Evolutionary conservation across 1,284 basidiomycete species (phyloP).

Genomic region (Clitocybe nebularis): DNA sequence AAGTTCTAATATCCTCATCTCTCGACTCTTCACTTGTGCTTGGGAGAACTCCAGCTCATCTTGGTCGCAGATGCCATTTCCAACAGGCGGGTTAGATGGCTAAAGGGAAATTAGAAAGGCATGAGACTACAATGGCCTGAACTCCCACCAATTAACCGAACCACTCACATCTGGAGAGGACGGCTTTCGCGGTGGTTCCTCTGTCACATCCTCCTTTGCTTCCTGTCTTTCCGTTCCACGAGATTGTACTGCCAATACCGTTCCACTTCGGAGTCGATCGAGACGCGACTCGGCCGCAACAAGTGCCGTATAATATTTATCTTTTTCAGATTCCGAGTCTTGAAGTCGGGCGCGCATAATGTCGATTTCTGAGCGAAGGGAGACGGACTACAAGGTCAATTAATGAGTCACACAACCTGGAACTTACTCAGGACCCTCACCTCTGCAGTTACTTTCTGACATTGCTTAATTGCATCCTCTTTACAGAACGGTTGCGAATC

Average conservation of each 20-base stretch:
- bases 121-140: conserved; percentile 36
- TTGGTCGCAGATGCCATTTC: conserved; percentile 28
- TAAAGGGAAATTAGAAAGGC: conserved; percentile 39
- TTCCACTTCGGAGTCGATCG: conserved; percentile 68
- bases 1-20: conserved; percentile 42
- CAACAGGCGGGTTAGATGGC: conserved; percentile 26
- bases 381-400: conserved; percentile 43
- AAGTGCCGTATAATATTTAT: conserved; percentile 56
- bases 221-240: conserved; percentile 26
- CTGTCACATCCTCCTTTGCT: conserved; percentile 36
- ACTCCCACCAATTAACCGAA: conserved; percentile 65
- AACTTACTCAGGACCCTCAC: too few species aligned
- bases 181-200: conserved; percentile 49
- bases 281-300: conserved; percentile 63
- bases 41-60: conserved; percentile 28
- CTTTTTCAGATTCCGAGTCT: conserved; percentile 51
- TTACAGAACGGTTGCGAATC: conserved; percentile 23
- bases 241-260: conserved; percentile 44
- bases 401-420: too few species aligned
- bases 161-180: conserved; percentile 68
- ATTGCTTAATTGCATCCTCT: conserved; percentile 39
- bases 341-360: conserved; percentile 55
- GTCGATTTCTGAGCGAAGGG: conserved; percentile 58
- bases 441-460: conserved; percentile 58
- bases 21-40: conserved; percentile 35